Evolutionary conservation across 2,329 filamentous ascomycete species (phyloP).

Genomic region (Sarocladium brachiariae): DNA sequence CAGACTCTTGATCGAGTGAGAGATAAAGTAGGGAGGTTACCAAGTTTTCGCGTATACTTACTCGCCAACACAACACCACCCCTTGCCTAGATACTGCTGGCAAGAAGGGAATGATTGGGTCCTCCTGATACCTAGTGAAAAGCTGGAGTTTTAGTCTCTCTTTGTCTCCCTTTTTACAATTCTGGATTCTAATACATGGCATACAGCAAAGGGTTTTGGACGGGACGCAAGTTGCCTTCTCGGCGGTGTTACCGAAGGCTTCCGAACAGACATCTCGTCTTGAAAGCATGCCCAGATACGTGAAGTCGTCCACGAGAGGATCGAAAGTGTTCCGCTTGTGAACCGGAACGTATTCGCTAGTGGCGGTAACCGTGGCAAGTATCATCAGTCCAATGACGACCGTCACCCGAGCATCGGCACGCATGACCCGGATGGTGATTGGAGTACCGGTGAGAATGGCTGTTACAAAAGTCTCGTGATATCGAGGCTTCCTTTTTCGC

Average conservation of each 20-base stretch:
- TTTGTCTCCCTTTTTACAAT: too few species aligned
- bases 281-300: constrained; percentile 14
- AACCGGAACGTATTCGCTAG: constrained; percentile 10
- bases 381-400: not conserved
- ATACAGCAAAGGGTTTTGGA: constrained; percentile 15
- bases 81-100: constrained; percentile 14
- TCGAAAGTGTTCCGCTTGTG: constrained; percentile 13
- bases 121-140: constrained; percentile 10
- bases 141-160: too few species aligned
- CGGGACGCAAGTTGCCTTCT: constrained; percentile 14
- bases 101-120: constrained; percentile 13
- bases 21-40: too few species aligned
- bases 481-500: too few species aligned
- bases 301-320: constrained; percentile 11
- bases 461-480: too few species aligned
- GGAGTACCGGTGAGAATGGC: too few species aligned
- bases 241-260: constrained; percentile 13
- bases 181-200: too few species aligned
- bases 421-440: not conserved
- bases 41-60: too few species aligned
- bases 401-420: not conserved
- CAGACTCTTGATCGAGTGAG: not conserved
- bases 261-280: constrained; percentile 14
- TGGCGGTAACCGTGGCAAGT: constrained; percentile 8
- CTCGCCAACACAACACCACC: constrained; percentile 16